phyloP scores from a whole-genome alignment of 2,329 filamentous ascomycete genomes.

The Ophiostoma triangulosporum region DNA sequence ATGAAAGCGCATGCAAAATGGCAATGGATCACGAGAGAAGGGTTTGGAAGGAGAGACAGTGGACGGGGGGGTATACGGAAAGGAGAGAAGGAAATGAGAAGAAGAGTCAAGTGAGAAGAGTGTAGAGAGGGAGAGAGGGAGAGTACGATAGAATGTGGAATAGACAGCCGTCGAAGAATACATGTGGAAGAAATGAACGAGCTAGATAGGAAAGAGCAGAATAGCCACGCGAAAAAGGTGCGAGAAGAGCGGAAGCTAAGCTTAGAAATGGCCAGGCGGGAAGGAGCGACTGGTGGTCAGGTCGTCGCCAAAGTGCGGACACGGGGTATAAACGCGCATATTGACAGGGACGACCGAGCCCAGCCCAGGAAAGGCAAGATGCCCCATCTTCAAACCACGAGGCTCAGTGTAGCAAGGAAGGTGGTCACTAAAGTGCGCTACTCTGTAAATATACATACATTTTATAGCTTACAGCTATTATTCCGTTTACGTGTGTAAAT shows the following conservation, averaged over 20 bases:
- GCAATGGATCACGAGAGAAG: not conserved
- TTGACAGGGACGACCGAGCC: not conserved
- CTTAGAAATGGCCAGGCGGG: not conserved
- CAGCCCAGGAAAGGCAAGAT: not conserved
- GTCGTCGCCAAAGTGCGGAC: not conserved
- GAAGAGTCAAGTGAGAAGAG: not conserved
- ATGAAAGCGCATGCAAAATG: not conserved
- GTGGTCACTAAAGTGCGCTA: not conserved
- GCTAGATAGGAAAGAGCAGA: not conserved
- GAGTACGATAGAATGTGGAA: too few relatives aligned
- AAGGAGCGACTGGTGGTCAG: not conserved
- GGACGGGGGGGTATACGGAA: not conserved
- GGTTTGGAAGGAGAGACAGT: not conserved
- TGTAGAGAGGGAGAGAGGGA: too few relatives aligned
- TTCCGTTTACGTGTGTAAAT: too few relatives aligned
- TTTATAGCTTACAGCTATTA: too few relatives aligned
- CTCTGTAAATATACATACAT: not conserved
- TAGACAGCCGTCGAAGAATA: not conserved
- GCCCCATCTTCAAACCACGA: conserved; percentile 1
- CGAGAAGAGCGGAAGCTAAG: not conserved
- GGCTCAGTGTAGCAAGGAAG: not conserved
- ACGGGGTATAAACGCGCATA: not conserved
- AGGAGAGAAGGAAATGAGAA: not conserved
- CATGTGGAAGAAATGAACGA: not conserved
- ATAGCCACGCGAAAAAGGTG: not conserved